These are phyloP conservation scores for Aspergillus pseudoterreus DNA, from an alignment of 2,329 filamentous ascomycete species.

Conservation along the genomic window DNA sequence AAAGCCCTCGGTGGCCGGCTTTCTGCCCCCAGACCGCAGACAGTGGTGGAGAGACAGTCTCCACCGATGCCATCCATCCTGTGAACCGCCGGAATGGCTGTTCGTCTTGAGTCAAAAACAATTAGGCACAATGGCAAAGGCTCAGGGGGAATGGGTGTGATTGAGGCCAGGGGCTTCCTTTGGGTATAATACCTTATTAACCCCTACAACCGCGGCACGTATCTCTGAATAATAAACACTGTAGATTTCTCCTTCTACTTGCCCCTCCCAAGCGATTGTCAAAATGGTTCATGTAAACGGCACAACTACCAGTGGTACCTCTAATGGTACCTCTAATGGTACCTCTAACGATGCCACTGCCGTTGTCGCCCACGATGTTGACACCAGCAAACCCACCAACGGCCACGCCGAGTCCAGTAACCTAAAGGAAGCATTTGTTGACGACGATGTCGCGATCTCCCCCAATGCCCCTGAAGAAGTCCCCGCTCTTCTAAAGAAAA, in stretches of 20 bases:
- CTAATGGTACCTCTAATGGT: neutral
- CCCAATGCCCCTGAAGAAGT: slow-evolving; percentile 11
- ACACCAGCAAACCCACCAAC: neutral
- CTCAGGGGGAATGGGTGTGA: too few relatives aligned
- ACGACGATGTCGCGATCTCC: slow-evolving; percentile 10
- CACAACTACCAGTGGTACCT: neutral
- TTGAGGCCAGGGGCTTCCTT: too few relatives aligned
- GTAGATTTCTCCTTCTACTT: neutral
- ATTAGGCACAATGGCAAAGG: too few relatives aligned
- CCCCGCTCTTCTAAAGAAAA: slow-evolving; percentile 10
- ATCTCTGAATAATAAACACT: too few relatives aligned
- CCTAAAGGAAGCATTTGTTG: slow-evolving; percentile 4
- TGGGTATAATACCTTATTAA: too few relatives aligned
- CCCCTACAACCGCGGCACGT: too few relatives aligned
- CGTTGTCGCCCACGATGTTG: neutral
- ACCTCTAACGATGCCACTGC: neutral
- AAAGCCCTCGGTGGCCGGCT: too few relatives aligned
- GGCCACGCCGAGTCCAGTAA: neutral
- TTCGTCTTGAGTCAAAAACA: too few relatives aligned
- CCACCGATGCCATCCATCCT: too few relatives aligned
- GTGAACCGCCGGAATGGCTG: too few relatives aligned
- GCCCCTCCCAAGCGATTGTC: neutral
- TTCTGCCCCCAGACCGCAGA: too few relatives aligned
- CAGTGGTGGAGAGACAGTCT: too few relatives aligned
- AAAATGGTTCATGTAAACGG: neutral